Conservation (phyloP, 2,329 filamentous ascomycete genomes). For the Apiospora arundinis region DNA sequence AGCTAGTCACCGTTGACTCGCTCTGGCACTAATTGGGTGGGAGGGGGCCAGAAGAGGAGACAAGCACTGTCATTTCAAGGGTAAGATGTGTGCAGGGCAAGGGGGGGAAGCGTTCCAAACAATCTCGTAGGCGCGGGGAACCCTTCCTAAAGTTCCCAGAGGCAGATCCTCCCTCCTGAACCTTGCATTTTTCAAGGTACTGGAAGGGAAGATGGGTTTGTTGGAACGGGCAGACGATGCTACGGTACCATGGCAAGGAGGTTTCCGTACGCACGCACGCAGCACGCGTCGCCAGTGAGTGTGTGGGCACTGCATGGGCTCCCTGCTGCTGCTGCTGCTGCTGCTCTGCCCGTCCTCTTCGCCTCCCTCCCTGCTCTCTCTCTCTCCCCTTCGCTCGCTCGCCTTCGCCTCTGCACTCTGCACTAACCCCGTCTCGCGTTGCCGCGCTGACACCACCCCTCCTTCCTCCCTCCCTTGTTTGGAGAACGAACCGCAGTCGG, state of each 20-base stretch:
- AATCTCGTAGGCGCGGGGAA: slow-evolving; percentile 18
- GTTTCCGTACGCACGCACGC: slow-evolving; percentile 5
- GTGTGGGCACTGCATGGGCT: slow-evolving; percentile 11
- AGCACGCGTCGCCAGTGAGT: slow-evolving; percentile 8
- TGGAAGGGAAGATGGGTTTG: background rate
- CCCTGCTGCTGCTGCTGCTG: background rate
- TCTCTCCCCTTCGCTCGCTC: background rate
- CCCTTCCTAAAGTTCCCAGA: slow-evolving; percentile 16
- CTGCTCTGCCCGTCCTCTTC: background rate
- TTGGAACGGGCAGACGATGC: slow-evolving; percentile 8
- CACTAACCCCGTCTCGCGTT: slow-evolving; percentile 8
- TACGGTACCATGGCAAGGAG: slow-evolving; percentile 15
- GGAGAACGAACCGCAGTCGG: slow-evolving; percentile 17
- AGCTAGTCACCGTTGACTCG: slow-evolving; percentile 16
- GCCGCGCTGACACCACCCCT: slow-evolving; percentile 6
- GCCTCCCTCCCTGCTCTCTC: background rate
- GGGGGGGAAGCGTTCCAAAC: slow-evolving; percentile 8
- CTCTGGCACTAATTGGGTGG: background rate
- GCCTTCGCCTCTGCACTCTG: background rate
- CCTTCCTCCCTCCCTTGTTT: slow-evolving; percentile 13
- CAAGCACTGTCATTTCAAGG: slow-evolving; percentile 13
- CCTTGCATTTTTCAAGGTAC: slow-evolving; percentile 4
- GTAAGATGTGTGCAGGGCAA: background rate
- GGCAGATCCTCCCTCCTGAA: slow-evolving; percentile 15
- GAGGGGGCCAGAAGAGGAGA: background rate